phyloP scores from a whole-genome alignment of 208 protist species.

The Crithidia thermophila region DNA sequence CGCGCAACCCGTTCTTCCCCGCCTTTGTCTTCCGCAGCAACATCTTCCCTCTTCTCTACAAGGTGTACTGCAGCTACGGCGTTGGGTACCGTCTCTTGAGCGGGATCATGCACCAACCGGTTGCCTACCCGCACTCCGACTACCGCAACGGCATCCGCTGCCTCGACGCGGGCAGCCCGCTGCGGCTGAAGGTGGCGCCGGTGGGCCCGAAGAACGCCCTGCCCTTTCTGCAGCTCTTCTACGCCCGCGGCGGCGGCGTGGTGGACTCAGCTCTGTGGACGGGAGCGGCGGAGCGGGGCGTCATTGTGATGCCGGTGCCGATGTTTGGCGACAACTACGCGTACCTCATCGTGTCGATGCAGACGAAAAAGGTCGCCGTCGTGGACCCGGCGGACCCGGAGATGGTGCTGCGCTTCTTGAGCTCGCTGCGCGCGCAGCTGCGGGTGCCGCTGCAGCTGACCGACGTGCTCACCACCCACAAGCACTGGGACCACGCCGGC shows the following conservation, averaged over 20 bases:
- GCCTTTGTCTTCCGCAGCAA: constrained; percentile 46
- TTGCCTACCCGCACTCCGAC: constrained; percentile 75
- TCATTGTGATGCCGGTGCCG: constrained; percentile 75
- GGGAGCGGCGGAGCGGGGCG: constrained; percentile 1
- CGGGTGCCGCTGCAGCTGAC: constrained; percentile 53
- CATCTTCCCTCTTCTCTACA: constrained; percentile 75
- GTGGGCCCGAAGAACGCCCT: background rate
- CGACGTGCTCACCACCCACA: constrained; percentile 95
- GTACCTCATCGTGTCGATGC: constrained; percentile 80
- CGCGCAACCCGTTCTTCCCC: constrained; percentile 66
- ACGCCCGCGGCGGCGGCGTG: constrained; percentile 15
- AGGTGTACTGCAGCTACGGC: constrained; percentile 65
- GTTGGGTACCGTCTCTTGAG: constrained; percentile 68
- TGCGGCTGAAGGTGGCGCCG: constrained; percentile 16
- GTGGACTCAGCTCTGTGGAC: constrained; percentile 25
- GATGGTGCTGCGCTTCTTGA: constrained; percentile 53
- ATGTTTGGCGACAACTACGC: constrained; percentile 92
- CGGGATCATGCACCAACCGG: constrained; percentile 54
- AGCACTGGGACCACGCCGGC: constrained; percentile 96
- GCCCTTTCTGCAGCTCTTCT: constrained; percentile 19
- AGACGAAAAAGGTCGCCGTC: constrained; percentile 51
- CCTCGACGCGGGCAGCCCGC: constrained; percentile 29
- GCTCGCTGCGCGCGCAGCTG: constrained; percentile 38
- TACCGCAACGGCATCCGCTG: constrained; percentile 71
- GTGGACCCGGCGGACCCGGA: constrained; percentile 84